Base-by-base conservation (phyloP, 768 basidiomycete species). In the Suillus decipiens region DNA sequence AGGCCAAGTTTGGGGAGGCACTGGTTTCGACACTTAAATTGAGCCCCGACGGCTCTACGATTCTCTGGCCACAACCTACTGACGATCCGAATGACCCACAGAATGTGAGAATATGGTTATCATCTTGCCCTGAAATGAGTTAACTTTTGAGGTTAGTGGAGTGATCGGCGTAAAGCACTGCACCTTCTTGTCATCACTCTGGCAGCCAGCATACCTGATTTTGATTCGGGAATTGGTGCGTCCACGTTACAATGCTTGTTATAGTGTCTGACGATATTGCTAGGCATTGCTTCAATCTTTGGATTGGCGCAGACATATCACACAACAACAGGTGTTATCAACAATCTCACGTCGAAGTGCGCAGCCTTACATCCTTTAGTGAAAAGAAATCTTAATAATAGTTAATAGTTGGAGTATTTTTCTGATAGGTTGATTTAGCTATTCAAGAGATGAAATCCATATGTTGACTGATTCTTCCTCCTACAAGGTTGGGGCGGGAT, bases 51-150 rank as follows among this genome's bases (percentile, higher is more conserved):
- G 80, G 83, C 8, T 76, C 76, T 31, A 79, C 79, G 61, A 78
- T 85, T 10, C 78, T 86, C 5, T 86, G 83, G 82, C 84, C 85
- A 11, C 84, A 86, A 65, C 85, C 84, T 0, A 68, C 74, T 1
- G 79, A 85, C 58, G 76, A 81, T 64, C 79, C 79, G 6, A 73
- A 81, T n/a, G 84, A 86, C 66, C 84, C 84, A 2, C 84, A 85
- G 64, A 86, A 86, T 68, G 84, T 85, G 54, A 61, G 81, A 71
- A 22, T 22, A 24, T 55, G 42, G 24, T 31, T 53, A 5, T 1
- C n/a, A 31, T 15, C 48, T 54, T 53, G 15, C 19, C n/a, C 10
- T 28, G 19, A 19, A 19, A 19, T n/a, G 33, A 50, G 5, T 3
- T 14, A n/a, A 36, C 31, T 17, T 61, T 55, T 53, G 54, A 63